Evolutionary conservation across 345 rosid species (phyloP).

Genomic region (Pseudoturritis turrita): DNA sequence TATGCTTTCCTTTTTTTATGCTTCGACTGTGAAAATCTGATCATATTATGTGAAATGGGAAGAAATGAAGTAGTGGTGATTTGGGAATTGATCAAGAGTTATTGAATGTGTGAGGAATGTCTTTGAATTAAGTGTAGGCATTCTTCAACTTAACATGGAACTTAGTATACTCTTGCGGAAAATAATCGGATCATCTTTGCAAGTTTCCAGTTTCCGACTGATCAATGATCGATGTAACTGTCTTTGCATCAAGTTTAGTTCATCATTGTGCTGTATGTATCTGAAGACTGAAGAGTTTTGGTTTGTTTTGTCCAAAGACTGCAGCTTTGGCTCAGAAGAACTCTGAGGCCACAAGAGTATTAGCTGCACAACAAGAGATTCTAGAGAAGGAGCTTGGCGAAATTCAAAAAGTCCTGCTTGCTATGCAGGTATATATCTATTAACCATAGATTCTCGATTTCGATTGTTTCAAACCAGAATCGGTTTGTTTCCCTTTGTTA

Average conservation of each 20-base stretch:
- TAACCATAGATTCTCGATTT: not conserved
- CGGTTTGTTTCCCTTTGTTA: not conserved
- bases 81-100: not conserved
- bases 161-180: not conserved
- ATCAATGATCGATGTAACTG: not conserved
- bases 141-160: not conserved
- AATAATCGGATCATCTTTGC: not conserved
- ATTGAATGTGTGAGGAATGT: not conserved
- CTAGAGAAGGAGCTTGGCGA: constrained; percentile 92
- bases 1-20: not conserved
- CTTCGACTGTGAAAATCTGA: not conserved
- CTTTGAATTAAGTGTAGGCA: not conserved
- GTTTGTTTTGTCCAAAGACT: constrained; percentile 44
- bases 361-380: constrained; percentile 74
- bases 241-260: not conserved
- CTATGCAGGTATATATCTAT: constrained; percentile 71
- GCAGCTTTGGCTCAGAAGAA: constrained; percentile 95
- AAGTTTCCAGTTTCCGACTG: not conserved
- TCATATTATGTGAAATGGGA: not conserved
- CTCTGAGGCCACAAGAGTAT: constrained; percentile 82
- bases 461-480: not conserved
- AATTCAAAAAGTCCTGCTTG: constrained; percentile 85
- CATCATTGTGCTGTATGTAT: not conserved
- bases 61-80: not conserved
- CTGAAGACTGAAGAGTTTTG: constrained; percentile 4